Evolutionary conservation across 1,139 yeast genomes (phyloP).

Genomic region (Taphrina flavorubra): DNA sequence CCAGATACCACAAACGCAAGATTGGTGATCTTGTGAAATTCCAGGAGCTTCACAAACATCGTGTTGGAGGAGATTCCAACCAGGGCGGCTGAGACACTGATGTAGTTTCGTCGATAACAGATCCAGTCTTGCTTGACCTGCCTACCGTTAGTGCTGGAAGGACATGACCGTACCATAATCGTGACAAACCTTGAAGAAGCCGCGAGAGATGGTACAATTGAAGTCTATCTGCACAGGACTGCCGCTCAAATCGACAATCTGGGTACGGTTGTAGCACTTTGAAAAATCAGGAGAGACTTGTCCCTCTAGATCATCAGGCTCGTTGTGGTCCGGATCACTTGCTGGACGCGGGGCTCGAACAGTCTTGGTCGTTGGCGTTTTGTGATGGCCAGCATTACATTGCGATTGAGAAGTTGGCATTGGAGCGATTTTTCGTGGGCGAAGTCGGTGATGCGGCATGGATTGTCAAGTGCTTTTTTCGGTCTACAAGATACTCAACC

Average conservation of each 20-base stretch:
- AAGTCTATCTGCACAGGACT: neutral
- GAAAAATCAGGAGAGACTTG: constrained; percentile 19
- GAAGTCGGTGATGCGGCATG: constrained; percentile 26
- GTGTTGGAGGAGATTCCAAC: neutral
- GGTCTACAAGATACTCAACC: neutral
- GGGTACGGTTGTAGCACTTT: neutral
- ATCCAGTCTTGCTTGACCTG: constrained; percentile 33
- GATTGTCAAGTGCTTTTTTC: neutral
- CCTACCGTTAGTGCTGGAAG: neutral
- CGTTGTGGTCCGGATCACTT: neutral
- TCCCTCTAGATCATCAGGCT: neutral
- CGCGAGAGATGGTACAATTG: constrained; percentile 22
- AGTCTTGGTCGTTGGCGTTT: neutral
- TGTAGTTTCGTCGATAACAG: constrained; percentile 28
- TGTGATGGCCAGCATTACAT: neutral
- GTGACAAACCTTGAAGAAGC: constrained; percentile 28
- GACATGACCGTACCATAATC: neutral
- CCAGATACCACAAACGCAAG: constrained; percentile 16
- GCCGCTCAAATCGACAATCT: constrained; percentile 1
- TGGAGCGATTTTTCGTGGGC: constrained; percentile 24
- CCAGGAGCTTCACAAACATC: constrained; percentile 4
- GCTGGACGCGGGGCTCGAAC: neutral
- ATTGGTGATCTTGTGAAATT: neutral
- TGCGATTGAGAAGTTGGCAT: neutral
- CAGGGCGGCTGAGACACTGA: constrained; percentile 16